Percentiles rank a stretch among this genome's conserved stretches.
Evolutionary conservation across 2,329 filamentous ascomycete species (phyloP).

Genomic region (Nakataea oryzae): DNA sequence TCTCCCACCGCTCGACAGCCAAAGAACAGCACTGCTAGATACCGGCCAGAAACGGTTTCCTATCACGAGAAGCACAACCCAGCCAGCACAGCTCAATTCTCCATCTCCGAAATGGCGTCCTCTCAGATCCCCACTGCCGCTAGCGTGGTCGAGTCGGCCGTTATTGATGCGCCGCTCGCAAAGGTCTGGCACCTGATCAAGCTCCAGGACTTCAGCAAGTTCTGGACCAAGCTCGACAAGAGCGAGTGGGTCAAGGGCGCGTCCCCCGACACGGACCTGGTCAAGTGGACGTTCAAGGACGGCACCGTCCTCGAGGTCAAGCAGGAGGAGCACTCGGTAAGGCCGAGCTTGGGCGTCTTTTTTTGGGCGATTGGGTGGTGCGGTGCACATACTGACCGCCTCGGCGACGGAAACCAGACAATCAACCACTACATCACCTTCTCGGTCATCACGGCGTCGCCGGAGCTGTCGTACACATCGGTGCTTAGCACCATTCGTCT

Average conservation of each 20-base stretch:
- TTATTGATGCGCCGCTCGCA: conserved; percentile 57
- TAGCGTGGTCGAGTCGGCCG: conserved; percentile 54
- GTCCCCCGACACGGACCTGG: conserved; percentile 54
- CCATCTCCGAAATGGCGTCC: conserved; percentile 11
- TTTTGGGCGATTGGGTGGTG: background rate
- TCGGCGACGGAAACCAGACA: conserved; percentile 27
- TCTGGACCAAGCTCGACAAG: conserved; percentile 53
- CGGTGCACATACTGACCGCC: background rate
- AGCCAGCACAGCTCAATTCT: background rate
- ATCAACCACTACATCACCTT: conserved; percentile 71
- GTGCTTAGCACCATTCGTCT: conserved; percentile 57
- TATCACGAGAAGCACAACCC: background rate
- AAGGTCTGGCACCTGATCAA: conserved; percentile 68
- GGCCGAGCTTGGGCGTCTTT: conserved; percentile 12
- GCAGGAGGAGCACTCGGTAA: conserved; percentile 64
- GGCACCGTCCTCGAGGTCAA: conserved; percentile 60
- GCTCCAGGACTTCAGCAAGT: conserved; percentile 57
- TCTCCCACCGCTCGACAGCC: too few relatives aligned
- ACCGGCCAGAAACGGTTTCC: background rate
- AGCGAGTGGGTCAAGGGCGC: conserved; percentile 54
- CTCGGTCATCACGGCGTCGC: conserved; percentile 56
- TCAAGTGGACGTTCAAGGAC: conserved; percentile 63
- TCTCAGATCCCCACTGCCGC: conserved; percentile 51
- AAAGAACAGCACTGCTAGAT: background rate
- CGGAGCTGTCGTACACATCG: conserved; percentile 54